Base-by-base conservation (phyloP, 2,329 filamentous ascomycete species). In the Hymenoscyphus fraxineus region DNA sequence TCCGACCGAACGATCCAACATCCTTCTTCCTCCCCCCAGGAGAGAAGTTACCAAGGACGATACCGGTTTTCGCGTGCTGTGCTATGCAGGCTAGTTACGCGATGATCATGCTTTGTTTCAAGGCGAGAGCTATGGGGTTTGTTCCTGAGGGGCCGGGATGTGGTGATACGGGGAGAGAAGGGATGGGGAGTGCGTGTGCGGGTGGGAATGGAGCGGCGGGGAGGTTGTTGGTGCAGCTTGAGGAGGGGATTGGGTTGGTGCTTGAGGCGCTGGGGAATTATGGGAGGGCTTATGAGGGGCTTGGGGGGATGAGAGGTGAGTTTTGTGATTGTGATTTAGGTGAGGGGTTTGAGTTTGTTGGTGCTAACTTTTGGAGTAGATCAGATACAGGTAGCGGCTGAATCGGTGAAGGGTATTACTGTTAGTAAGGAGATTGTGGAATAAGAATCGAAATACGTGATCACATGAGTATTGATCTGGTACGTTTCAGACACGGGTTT, bases 61-160 rank as follows among this genome's bases (percentile, higher is more conserved):
- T 77, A 57, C 75, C 75, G 1, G 67, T 73, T 1, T 76, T 76
- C 62, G 73, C 75, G 10, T 77, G 75, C 64, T 77, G 75, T 63
- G 74, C 74, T 6, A 74, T 76, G 72, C 74, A 76, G 59, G 67
- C 67, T 27, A 72, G 70, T n/a, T 77, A 77, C 55, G 74, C 73
- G 1, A 69, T 77, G 61, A 68, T 76, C 16, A 75, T 76, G 74
- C 64, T 76, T 31, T 65, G 60, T 13, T 70, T 69, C 38, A 72
- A 70, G 57, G 69, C 66, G 0, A 62, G 64, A 32, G 66, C 68
- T 6, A 69, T 72, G 61, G 67, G 68, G 1, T 68, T 69, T 38
- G 55, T 61, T 10, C 47, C 47, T 54, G 47, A 54, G 7, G 47
- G 47, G 44, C 12, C 44, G 19, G 16, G 38, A 59, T 13, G 55